Evolutionary conservation across 2,329 filamentous ascomycete species (phyloP).

Genomic region (Alternaria angustiovoidea): DNA sequence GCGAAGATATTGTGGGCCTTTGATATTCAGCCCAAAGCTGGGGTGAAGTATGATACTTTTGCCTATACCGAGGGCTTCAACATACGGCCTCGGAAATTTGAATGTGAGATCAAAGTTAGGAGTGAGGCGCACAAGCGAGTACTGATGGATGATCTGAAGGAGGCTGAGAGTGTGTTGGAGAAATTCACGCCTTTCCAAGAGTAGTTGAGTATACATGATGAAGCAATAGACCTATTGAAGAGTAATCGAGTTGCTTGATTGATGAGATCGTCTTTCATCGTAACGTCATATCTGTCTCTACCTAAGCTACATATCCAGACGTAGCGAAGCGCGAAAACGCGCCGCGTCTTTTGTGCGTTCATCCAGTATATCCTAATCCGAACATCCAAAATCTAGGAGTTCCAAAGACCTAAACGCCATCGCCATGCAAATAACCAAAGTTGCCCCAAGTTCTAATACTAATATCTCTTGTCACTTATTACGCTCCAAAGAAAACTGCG

Average conservation of each 20-base stretch:
- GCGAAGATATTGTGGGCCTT: constrained; percentile 48
- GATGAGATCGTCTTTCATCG: neutral
- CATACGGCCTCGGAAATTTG: constrained; percentile 49
- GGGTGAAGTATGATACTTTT: constrained; percentile 49
- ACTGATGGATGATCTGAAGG: constrained; percentile 39
- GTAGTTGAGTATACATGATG: neutral
- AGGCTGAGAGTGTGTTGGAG: constrained; percentile 44
- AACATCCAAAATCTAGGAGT: neutral
- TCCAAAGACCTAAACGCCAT: constrained; percentile 4
- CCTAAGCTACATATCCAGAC: constrained; percentile 1
- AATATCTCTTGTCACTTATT: constrained; percentile 2
- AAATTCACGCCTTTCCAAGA: constrained; percentile 48
- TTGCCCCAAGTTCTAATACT: constrained; percentile 14
- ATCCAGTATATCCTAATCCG: neutral
- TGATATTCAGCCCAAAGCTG: constrained; percentile 43
- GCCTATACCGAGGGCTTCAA: constrained; percentile 54
- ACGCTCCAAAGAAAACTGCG: constrained; percentile 39
- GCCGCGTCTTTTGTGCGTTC: neutral
- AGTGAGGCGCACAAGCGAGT: constrained; percentile 42
- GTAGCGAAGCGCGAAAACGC: neutral
- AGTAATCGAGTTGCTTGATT: neutral
- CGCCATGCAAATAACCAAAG: constrained; percentile 15
- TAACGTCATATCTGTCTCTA: neutral
- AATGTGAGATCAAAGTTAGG: constrained; percentile 44
- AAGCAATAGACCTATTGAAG: neutral